Evolutionary conservation across 2,329 filamentous ascomycete species (phyloP).

Genomic region (Exophiala aquamarina): DNA sequence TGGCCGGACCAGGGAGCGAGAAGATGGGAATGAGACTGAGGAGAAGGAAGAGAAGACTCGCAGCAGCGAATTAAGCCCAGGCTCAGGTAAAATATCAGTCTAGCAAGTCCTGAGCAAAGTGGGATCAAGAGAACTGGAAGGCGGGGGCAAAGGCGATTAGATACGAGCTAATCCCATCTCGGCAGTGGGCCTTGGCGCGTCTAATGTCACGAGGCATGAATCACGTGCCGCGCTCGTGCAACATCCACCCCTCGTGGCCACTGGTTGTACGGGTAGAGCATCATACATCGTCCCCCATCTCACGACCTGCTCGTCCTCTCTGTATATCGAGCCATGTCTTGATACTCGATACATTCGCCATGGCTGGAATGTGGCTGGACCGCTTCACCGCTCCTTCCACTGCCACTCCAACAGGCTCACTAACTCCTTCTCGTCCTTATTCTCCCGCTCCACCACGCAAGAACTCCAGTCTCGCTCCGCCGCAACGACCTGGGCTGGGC

Average conservation of each 20-base stretch:
- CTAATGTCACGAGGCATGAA: no score
- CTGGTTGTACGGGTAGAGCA: no score
- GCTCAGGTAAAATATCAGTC: slow-evolving; percentile 19
- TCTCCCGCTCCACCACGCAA: slow-evolving; percentile 70
- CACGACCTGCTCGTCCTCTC: no score
- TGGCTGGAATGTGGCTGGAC: slow-evolving; percentile 79
- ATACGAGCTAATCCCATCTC: no score
- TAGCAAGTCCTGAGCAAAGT: no score
- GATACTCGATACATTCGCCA: not conserved
- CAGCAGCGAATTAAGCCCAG: slow-evolving; percentile 10
- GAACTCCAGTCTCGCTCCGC: slow-evolving; percentile 65
- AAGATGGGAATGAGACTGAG: slow-evolving; percentile 14
- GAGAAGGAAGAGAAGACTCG: slow-evolving; percentile 9
- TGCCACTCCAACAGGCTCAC: slow-evolving; percentile 55
- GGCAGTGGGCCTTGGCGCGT: no score
- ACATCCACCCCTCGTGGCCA: no score
- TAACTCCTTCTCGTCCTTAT: slow-evolving; percentile 66
- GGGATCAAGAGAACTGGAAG: slow-evolving; percentile 1
- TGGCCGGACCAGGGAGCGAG: slow-evolving; percentile 26
- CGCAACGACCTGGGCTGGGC: slow-evolving; percentile 65
- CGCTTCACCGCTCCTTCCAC: slow-evolving; percentile 73
- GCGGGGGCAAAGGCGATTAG: no score
- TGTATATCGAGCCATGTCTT: not conserved
- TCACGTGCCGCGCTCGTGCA: no score
- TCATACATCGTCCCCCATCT: no score